Conservation (phyloP, 768 basidiomycete genomes). For the Mycena filopes region DNA sequence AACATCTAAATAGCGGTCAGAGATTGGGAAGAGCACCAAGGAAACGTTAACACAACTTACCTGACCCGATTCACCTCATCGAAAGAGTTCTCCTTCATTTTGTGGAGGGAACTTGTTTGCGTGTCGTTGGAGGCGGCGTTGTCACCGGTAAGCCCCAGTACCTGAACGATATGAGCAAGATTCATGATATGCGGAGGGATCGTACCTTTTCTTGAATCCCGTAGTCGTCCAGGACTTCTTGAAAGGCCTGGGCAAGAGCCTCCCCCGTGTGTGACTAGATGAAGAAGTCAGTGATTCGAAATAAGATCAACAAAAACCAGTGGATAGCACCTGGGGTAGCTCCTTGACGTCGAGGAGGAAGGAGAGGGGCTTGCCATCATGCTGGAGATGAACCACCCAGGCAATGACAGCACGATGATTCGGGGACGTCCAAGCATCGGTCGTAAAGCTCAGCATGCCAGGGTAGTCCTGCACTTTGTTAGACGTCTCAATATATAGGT, state of each 20-base stretch:
- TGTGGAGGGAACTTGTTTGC: not conserved
- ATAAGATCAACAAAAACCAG: not conserved
- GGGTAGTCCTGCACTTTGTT: slow-evolving; percentile 38
- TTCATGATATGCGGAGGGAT: not conserved
- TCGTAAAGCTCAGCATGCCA: slow-evolving; percentile 44
- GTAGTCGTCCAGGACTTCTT: slow-evolving; percentile 46
- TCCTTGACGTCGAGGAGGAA: slow-evolving; percentile 52
- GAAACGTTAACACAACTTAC: no score
- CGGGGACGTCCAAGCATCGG: slow-evolving; percentile 51
- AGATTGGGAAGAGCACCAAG: no score
- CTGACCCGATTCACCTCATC: slow-evolving; percentile 3
- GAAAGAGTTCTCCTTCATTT: slow-evolving; percentile 6
- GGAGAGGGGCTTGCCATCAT: slow-evolving; percentile 38
- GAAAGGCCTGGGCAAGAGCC: slow-evolving; percentile 48
- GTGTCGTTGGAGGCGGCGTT: slow-evolving; percentile 29
- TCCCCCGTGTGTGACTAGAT: slow-evolving; percentile 46
- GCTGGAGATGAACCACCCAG: slow-evolving; percentile 45
- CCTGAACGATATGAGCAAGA: not conserved
- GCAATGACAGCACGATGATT: slow-evolving; percentile 48
- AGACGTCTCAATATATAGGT: not conserved
- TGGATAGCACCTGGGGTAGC: slow-evolving; percentile 41
- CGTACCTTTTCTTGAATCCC: slow-evolving; percentile 48
- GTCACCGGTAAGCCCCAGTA: slow-evolving; percentile 15
- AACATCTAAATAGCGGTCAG: no score
- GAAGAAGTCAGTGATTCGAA: not conserved